These are phyloP conservation scores for Trametes elegans DNA, from an alignment of 768 basidiomycete genomes.

Conservation along the genomic window DNA sequence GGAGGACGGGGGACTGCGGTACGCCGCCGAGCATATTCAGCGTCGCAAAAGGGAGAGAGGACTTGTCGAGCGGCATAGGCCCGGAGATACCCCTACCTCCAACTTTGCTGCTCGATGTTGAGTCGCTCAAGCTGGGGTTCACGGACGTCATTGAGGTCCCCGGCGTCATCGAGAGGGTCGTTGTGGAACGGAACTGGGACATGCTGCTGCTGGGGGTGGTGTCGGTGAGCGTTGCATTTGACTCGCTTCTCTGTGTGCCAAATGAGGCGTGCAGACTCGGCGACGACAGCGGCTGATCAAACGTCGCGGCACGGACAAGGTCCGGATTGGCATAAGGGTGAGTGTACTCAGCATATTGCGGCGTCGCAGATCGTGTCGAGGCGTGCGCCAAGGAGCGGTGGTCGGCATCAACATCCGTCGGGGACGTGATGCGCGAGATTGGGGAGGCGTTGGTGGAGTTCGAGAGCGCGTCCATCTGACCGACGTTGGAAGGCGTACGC, in stretches of 20 bases:
- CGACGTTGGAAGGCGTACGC: conserved; percentile 29
- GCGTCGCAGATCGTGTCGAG: conserved; percentile 36
- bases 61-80: conserved; percentile 24
- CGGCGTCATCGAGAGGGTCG: conserved; percentile 28
- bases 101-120: conserved; percentile 6
- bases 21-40: conserved; percentile 8
- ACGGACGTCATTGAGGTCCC: conserved; percentile 27
- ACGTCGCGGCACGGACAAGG: conserved; percentile 35
- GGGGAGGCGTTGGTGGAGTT: conserved; percentile 12
- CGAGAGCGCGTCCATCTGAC: conserved; percentile 7
- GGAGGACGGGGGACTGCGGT: conserved; percentile 7
- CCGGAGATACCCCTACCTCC: conserved; percentile 23
- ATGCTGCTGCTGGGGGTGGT: conserved; percentile 31
- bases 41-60: conserved; percentile 11
- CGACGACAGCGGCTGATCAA: conserved; percentile 25
- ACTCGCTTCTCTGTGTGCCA: conserved; percentile 45
- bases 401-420: conserved; percentile 4
- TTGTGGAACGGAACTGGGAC: conserved; percentile 29
- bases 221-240: conserved; percentile 51
- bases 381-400: conserved; percentile 8
- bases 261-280: conserved; percentile 24
- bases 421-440: conserved; percentile 10
- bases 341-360: conserved; percentile 33
- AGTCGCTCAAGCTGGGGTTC: conserved; percentile 13
- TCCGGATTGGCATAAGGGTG: conserved; percentile 87